Base-by-base conservation (phyloP, 805 yeast species). In the Isabelozyma pseudorhagii region DNA sequence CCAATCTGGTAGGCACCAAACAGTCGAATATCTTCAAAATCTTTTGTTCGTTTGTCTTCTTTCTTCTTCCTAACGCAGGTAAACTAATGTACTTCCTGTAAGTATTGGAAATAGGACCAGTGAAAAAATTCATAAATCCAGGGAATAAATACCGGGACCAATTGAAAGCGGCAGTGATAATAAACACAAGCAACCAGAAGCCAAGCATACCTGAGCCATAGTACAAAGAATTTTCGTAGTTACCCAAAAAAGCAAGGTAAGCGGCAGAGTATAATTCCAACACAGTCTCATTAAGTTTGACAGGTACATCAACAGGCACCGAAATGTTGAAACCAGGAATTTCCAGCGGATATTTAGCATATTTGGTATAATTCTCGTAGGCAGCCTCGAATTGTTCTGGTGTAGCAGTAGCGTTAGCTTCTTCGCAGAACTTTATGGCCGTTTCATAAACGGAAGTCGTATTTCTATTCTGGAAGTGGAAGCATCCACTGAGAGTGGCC, bases 1-100 rank as follows among this genome's bases (percentile, higher is more conserved):
- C 77, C 4, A 67, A 45, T 47, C 78, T 61, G 0, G 76, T 59
- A 1, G 78, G 78, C 8, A 70, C 61, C 45, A 71, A 54, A 34
- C 50, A 55, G 18, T 62, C 61, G 11, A 67, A 55, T 8, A 66
- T 45, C 10, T 42, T 44, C 11, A 53, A 51, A 25, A 57, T 41
- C 2, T 60, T 52, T 40, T 54, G 51, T 48, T 60, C 65, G n/a
- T 54, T 50, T 8, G 67, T 57, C 45, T 55, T 59, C 9, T 52
- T 54, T 27, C 50, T 57, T 14, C 63, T 61, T 13, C 41, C 28
- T 1, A 61, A 45, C 29, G 53, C 70, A 60, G 66, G 50, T 54
- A 67, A 13, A 44, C 50, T 9, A 55, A 57, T 42, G 56, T 47
- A 43, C 52, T 66, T 59, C 45, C 56, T 44, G 42, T 42, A 42